These are phyloP conservation scores for Ramularia endophylla DNA, from an alignment of 2,329 filamentous ascomycete species.

Conservation along the genomic window DNA sequence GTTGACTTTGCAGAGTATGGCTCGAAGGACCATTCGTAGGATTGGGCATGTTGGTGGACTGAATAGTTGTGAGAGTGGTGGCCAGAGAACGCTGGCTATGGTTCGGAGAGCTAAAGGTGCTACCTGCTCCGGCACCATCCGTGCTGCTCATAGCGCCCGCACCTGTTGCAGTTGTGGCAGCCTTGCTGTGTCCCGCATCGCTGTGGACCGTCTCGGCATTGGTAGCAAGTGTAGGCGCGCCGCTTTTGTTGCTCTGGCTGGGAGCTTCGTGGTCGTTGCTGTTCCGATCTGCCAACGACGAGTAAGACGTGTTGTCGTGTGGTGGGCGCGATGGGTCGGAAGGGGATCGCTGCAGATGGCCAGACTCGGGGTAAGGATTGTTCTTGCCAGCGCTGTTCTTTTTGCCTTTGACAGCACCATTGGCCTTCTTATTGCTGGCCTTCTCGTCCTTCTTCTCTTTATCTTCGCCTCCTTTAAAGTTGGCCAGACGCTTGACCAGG, in stretches of 20 bases:
- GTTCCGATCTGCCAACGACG: constrained; percentile 46
- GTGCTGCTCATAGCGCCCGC: constrained; percentile 58
- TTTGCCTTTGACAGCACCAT: constrained; percentile 13
- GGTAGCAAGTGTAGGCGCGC: constrained; percentile 75
- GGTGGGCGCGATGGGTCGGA: too few species aligned
- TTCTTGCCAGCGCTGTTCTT: constrained; percentile 51
- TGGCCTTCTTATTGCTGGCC: constrained; percentile 29
- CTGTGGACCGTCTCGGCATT: constrained; percentile 72
- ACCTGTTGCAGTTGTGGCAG: constrained; percentile 67
- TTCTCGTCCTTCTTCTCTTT: constrained; percentile 32
- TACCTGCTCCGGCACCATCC: constrained; percentile 56
- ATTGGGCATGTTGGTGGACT: constrained; percentile 53
- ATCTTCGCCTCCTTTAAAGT: constrained; percentile 68
- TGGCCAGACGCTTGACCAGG: constrained; percentile 91
- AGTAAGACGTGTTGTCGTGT: constrained; percentile 48
- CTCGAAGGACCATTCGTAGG: constrained; percentile 25
- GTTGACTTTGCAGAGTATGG: constrained; percentile 32
- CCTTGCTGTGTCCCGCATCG: constrained; percentile 69
- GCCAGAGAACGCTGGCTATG: constrained; percentile 75
- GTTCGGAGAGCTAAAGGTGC: constrained; percentile 76
- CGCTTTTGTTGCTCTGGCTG: constrained; percentile 62
- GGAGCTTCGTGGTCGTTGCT: constrained; percentile 51
- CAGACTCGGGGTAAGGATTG: constrained; percentile 87
- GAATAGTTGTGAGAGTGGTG: constrained; percentile 79
- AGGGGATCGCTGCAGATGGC: too few species aligned